These are phyloP conservation scores for Phlegmacium glaucopus DNA, from an alignment of 768 basidiomycete genomes.

Conservation along the genomic window DNA sequence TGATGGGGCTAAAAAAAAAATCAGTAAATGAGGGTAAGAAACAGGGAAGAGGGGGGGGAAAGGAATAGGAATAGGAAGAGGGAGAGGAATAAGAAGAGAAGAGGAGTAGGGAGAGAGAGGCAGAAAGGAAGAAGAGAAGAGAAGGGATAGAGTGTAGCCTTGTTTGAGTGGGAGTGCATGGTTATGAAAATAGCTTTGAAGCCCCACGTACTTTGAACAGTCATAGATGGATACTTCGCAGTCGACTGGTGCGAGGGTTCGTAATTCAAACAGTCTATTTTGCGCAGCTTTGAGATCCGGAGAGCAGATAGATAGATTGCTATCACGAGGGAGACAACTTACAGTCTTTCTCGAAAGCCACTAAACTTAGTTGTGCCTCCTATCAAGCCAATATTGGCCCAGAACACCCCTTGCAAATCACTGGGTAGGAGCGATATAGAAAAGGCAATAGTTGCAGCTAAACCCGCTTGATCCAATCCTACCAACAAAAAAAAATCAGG, in stretches of 20 bases:
- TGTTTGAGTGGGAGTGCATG: background rate
- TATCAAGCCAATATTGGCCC: slow-evolving; percentile 88
- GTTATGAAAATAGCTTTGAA: slow-evolving; percentile 3
- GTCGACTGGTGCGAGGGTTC: slow-evolving; percentile 77
- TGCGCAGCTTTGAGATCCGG: slow-evolving; percentile 8
- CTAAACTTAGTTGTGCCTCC: slow-evolving; percentile 80
- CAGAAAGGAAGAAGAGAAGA: background rate
- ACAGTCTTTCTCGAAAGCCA: slow-evolving; percentile 78
- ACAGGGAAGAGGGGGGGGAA: background rate
- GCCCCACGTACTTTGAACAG: slow-evolving; percentile 64
- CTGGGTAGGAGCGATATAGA: slow-evolving; percentile 74
- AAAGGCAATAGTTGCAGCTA: slow-evolving; percentile 70
- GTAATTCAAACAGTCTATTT: slow-evolving; percentile 67
- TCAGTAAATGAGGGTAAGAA: background rate
- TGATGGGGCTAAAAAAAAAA: slow-evolving; percentile 47
- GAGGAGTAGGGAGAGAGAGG: slow-evolving; percentile 3
- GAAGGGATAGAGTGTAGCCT: background rate
- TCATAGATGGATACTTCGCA: slow-evolving; percentile 72
- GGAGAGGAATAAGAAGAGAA: slow-evolving; percentile 5
- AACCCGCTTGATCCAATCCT: slow-evolving; percentile 81
- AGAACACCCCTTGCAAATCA: slow-evolving; percentile 91
- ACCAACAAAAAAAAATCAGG: slow-evolving; percentile 2
- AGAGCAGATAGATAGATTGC: slow-evolving; percentile 1
- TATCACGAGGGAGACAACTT: slow-evolving; percentile 27
- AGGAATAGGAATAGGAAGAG: background rate